These are phyloP conservation scores for Kodamaea hsintzibuensis DNA, from an alignment of 805 yeast genomes.

Conservation along the genomic window DNA sequence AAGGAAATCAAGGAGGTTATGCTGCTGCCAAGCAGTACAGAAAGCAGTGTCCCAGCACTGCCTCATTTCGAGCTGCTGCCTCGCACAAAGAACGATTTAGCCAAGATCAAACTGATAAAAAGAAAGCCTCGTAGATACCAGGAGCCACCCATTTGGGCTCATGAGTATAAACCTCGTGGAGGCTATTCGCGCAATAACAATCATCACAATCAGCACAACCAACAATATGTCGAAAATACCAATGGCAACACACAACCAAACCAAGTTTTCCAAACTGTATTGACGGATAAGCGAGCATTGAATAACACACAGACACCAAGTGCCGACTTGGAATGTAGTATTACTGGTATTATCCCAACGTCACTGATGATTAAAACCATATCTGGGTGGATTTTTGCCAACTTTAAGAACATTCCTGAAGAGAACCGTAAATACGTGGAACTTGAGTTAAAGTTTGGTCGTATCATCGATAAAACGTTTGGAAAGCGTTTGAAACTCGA, in stretches of 20 bases:
- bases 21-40: conserved; percentile 11
- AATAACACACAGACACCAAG: conserved; percentile 31
- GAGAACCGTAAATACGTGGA: conserved; percentile 59
- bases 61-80: background rate
- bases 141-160: conserved; percentile 83
- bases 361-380: conserved; percentile 80
- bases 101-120: conserved; percentile 22
- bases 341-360: conserved; percentile 75
- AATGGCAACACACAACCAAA: background rate
- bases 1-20: conserved; percentile 19
- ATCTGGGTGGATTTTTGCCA: conserved; percentile 88
- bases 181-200: background rate
- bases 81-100: conserved; percentile 26
- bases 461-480: conserved; percentile 60
- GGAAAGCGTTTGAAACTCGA: conserved; percentile 66
- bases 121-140: conserved; percentile 62
- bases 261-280: background rate
- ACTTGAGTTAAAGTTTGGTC: conserved; percentile 74
- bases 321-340: conserved; percentile 48
- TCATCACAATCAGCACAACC: background rate
- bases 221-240: background rate
- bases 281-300: conserved; percentile 25
- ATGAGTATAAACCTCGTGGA: conserved; percentile 48
- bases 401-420: conserved; percentile 61
- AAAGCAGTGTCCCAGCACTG: conserved; percentile 1